Conservation (phyloP, 139 green algal genomes). For the Desmodesmus armatus region DNA sequence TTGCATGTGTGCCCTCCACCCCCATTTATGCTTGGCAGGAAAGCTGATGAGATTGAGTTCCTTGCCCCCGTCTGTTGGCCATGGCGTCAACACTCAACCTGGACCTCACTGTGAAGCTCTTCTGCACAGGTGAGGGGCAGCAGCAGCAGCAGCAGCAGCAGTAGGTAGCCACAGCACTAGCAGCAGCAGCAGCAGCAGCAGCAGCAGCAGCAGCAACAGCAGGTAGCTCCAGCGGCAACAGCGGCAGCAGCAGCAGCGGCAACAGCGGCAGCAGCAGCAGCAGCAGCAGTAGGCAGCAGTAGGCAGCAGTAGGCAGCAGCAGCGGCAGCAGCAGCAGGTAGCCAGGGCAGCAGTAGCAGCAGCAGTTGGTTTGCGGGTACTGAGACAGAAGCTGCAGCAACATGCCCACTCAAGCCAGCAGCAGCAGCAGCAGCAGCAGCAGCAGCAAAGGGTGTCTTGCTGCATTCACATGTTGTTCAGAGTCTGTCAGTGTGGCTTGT, state of each 20-base stretch:
- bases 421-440: too few relatives aligned
- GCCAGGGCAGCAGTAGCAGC: too few relatives aligned
- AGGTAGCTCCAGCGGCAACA: not conserved
- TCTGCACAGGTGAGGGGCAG: constrained; percentile 21
- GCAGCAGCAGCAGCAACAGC: not conserved
- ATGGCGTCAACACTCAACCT: not conserved
- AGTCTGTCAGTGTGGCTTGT: too few relatives aligned
- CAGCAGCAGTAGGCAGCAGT: too few relatives aligned
- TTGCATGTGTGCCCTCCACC: not conserved
- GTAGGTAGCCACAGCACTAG: not conserved
- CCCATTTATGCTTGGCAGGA: not conserved
- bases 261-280: not conserved
- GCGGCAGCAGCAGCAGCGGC: not conserved
- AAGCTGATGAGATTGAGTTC: constrained; percentile 29
- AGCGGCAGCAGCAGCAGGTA: too few relatives aligned
- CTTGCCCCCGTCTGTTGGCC: constrained; percentile 24
- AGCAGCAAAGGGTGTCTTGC: too few relatives aligned
- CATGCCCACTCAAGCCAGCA: too few relatives aligned
- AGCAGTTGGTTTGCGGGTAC: too few relatives aligned
- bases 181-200: constrained; percentile 4
- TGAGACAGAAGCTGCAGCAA: too few relatives aligned
- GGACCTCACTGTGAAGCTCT: constrained; percentile 6
- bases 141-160: not conserved
- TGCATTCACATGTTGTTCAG: too few relatives aligned
- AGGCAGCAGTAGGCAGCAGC: too few relatives aligned